phyloP scores from a whole-genome alignment of 2,329 filamentous ascomycete genomes.

The Cladorrhinum sp. region DNA sequence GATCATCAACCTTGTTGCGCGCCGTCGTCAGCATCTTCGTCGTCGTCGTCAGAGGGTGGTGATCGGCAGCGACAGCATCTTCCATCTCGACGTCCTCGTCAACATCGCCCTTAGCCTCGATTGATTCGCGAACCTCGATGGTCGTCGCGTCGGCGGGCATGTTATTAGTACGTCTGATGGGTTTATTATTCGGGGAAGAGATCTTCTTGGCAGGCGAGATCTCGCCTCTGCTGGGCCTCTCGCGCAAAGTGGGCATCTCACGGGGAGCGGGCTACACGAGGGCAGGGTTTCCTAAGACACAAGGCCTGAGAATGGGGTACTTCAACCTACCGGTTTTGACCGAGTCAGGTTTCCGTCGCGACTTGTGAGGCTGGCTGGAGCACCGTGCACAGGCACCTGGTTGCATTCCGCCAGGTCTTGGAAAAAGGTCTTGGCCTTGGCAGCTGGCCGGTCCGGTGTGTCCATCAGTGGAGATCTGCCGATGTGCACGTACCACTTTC shows the following conservation, averaged over 20 bases:
- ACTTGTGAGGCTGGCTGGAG: neutral
- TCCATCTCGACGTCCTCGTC: conserved; percentile 45
- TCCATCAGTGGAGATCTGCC: neutral
- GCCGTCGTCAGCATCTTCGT: too few species aligned
- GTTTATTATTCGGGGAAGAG: conserved; percentile 17
- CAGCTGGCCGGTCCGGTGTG: neutral
- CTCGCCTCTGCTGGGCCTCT: conserved; percentile 30
- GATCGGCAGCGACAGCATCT: conserved; percentile 29
- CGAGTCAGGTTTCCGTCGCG: conserved; percentile 9
- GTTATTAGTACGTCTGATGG: conserved; percentile 18
- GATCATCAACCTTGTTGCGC: conserved; percentile 22
- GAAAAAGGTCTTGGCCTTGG: neutral
- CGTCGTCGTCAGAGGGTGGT: conserved; percentile 24
- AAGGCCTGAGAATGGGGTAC: conserved; percentile 17
- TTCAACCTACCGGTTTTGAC: conserved; percentile 15
- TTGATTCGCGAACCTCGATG: conserved; percentile 49
- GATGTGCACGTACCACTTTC: neutral
- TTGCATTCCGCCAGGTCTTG: neutral
- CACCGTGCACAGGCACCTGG: neutral
- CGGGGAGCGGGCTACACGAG: conserved; percentile 3
- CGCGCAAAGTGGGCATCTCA: conserved; percentile 31
- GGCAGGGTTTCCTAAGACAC: conserved; percentile 21
- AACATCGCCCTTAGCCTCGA: conserved; percentile 43
- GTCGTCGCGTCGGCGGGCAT: conserved; percentile 41
- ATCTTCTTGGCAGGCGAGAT: conserved; percentile 25